Base-by-base conservation (phyloP, 2,329 filamentous ascomycete genomes). In the Cytospora piceae region DNA sequence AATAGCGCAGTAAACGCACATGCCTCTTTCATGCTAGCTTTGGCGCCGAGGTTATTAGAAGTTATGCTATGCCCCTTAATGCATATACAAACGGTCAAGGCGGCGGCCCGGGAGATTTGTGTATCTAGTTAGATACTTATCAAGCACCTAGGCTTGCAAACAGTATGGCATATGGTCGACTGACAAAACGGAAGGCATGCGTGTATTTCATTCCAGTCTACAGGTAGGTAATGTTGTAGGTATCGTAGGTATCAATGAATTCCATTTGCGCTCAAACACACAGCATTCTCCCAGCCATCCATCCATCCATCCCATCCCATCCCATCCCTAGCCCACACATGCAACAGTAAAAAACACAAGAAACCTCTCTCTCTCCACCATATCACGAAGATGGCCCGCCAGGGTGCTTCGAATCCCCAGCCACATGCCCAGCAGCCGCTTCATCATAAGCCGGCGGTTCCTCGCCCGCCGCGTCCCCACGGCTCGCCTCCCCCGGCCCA, bases 371-470 rank as follows among this genome's bases (percentile, higher is more conserved):
- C 37, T 6, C 37, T 39, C 37, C 9, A 14, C 37, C 37, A 39
- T 8, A 31, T 65, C 52, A 61, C 58, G 51, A 65, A 11, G 53
- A 32, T 52, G 63, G 52, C 8, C 63, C 63, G 14, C 34, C 62
- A 17, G 62, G 62, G n/a, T 53, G 24, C 31, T 69, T 72, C 64
- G 73, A 71, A 51, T 76, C 74, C 3, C 71, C 70, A 1, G 61
- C 63, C 2, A 66, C 70, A 4, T 69, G 64, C 14, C 60, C 65
- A 14, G 65, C 62, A 17, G 65, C 63, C 1, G 69, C 68, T 4
- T 72, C 69, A 24, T 74, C 72, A 64, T 76, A 76, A 2, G 74
- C 74, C 20, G 75, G 74, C 39, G 73, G 75, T 37, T 70, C 49
- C 17, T 73, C 74, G 2, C 67, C 68, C 2, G 17, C 37, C n/a